phyloP scores from a whole-genome alignment of 2,329 filamentous ascomycete genomes.

The Aspergillus terreus region DNA sequence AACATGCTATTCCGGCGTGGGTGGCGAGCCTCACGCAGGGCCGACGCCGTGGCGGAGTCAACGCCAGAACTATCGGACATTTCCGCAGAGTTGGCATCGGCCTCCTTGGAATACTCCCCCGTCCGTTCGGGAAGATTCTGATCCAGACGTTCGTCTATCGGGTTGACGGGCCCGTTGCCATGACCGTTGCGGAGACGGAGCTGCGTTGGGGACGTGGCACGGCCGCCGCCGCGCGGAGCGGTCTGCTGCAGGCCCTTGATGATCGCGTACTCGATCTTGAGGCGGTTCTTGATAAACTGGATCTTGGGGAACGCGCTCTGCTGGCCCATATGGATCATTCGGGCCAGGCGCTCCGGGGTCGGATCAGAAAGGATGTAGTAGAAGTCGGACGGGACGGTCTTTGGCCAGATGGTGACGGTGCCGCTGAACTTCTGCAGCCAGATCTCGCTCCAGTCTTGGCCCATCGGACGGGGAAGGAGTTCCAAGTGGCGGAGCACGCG shows the following conservation, averaged over 20 bases:
- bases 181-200: slow-evolving; percentile 26
- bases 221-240: slow-evolving; percentile 20
- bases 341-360: slow-evolving; percentile 66
- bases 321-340: slow-evolving; percentile 88
- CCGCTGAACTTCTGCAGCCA: slow-evolving; percentile 95
- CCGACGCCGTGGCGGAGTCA: slow-evolving; percentile 17
- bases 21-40: slow-evolving; percentile 13
- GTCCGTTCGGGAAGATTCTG: slow-evolving; percentile 25
- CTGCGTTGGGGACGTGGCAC: slow-evolving; percentile 22
- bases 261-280: slow-evolving; percentile 73
- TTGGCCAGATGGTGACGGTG: slow-evolving; percentile 95
- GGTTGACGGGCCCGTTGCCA: slow-evolving; percentile 13
- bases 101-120: slow-evolving; percentile 15
- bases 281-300: slow-evolving; percentile 82
- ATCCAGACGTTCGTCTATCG: slow-evolving; percentile 23
- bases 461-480: slow-evolving; percentile 80
- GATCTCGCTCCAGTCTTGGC: slow-evolving; percentile 94
- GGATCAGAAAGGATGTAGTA: slow-evolving; percentile 83
- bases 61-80: slow-evolving; percentile 21
- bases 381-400: slow-evolving; percentile 74
- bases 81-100: slow-evolving; percentile 6
- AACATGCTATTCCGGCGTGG: slow-evolving; percentile 29
- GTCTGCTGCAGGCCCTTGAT: slow-evolving; percentile 49
- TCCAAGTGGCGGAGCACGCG: slow-evolving; percentile 91
- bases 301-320: slow-evolving; percentile 87